A percentile compares a stretch with the other conserved stretches of the same genome.
phyloP scores from a whole-genome alignment of 805 yeast genomes.

The Kazachstania kunashirensis region DNA sequence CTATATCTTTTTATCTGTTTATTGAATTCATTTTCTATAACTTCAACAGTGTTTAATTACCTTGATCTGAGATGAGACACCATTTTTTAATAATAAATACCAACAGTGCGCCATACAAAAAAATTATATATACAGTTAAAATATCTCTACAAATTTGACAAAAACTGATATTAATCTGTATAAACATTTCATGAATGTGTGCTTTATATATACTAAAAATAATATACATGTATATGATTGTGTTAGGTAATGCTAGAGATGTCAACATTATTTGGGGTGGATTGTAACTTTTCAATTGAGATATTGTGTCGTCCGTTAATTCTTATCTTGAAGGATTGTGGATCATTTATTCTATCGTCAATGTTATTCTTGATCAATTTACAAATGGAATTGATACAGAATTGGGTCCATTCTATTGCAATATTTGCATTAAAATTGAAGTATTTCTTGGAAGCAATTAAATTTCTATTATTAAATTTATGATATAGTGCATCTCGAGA shows the following conservation, averaged over 20 bases:
- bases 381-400: constrained; percentile 14
- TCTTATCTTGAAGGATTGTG: constrained; percentile 15
- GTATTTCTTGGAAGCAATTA: constrained; percentile 9
- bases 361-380: constrained; percentile 8
- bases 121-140: no score
- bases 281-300: constrained; percentile 5
- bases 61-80: no score
- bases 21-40: no score
- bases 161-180: no score
- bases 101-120: no score
- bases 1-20: no score
- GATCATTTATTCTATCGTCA: not conserved
- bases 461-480: constrained; percentile 14
- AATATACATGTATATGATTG: no score
- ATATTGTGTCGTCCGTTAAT: constrained; percentile 11
- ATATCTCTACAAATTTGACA: no score
- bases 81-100: no score
- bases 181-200: no score
- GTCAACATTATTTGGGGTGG: constrained; percentile 10
- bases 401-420: constrained; percentile 23
- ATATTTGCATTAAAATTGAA: constrained; percentile 20
- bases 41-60: no score
- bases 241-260: not conserved
- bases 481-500: constrained; percentile 14
- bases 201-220: no score